These are phyloP conservation scores for Inga oerstediana DNA, from an alignment of 306 rosid genomes.

Conservation along the genomic window DNA sequence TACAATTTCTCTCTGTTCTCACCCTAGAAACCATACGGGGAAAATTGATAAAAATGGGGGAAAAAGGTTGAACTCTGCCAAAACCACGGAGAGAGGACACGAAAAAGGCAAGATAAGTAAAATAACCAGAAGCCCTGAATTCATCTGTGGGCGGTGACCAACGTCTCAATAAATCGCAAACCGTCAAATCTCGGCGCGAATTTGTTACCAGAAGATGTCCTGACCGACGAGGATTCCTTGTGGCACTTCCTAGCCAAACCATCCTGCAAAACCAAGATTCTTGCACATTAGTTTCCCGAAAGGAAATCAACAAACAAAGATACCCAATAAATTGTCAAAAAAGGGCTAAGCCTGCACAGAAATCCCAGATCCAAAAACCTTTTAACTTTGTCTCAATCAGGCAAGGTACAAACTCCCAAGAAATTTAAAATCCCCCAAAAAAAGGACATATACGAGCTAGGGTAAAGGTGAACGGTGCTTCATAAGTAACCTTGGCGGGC, in stretches of 20 bases:
- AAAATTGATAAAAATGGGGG: neutral
- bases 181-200: constrained; percentile 94
- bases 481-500: constrained; percentile 34
- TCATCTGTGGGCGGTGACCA: constrained; percentile 92
- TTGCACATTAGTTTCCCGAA: neutral
- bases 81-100: neutral
- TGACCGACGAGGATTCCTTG: constrained; percentile 30
- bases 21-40: neutral
- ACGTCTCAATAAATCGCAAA: constrained; percentile 84
- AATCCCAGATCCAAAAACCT: constrained; percentile 3
- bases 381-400: neutral
- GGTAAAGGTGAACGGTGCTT: constrained; percentile 31
- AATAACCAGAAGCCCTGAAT: neutral
- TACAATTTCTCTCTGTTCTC: constrained; percentile 31
- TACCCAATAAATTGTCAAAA: neutral
- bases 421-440: neutral
- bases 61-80: neutral
- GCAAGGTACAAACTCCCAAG: neutral
- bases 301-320: neutral
- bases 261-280: constrained; percentile 25
- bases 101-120: neutral
- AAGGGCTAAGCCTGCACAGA: neutral
- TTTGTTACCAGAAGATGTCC: constrained; percentile 49
- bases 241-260: constrained; percentile 3
- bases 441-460: neutral